Base-by-base conservation (phyloP, 2,329 filamentous ascomycete species). In the Fusarium annulatum region DNA sequence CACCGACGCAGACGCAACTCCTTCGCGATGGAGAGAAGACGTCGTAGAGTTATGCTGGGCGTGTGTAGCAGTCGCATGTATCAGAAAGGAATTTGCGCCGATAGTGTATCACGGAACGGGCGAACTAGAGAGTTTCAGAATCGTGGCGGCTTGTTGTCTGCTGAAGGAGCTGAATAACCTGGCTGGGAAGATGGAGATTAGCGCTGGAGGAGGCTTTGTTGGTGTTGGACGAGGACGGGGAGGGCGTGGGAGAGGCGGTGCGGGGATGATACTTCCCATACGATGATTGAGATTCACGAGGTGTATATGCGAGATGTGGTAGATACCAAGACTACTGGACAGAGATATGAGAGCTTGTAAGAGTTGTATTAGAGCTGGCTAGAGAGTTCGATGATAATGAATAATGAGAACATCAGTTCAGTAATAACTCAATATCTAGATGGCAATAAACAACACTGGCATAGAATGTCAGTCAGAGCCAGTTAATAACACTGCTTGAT, bases 111-210 rank as follows among this genome's bases (percentile, higher is more conserved):
- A 69, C 7, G 69, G 68, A 8, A 74, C 68, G 3, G 68, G 59
- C 1, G 68, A 78, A 39, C 71, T 84, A 14, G 53, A 80, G 49
- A 84, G 83, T 51, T 85, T 84, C 68, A 78, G 79, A 33, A 78
- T 84, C 2, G 78, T 84, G 49, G 82, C 83, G 4, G 82, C 82
- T 18, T 76, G 80, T 36, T 83, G 81, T 61, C 72, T 84, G 34
- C 14, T 78, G 39, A 77, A 75, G 43, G 76, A 78, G 41, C 57
- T 78, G 14, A 77, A 77, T 45, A 66, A 46, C 39, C 53, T 74
- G 19, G 61, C 59, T 38, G 61, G 33, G 34, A 69, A 64, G 62
- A 67, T 67, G 63, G 45, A 68, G 12, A 55, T 61, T 15, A 49
- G 46, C 34, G 61, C 69, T 30, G 68, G 72, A 3, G 77, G 79